Evolutionary conservation across 1,139 yeast species (phyloP).

Genomic region (Nakaseomyces sp.): DNA sequence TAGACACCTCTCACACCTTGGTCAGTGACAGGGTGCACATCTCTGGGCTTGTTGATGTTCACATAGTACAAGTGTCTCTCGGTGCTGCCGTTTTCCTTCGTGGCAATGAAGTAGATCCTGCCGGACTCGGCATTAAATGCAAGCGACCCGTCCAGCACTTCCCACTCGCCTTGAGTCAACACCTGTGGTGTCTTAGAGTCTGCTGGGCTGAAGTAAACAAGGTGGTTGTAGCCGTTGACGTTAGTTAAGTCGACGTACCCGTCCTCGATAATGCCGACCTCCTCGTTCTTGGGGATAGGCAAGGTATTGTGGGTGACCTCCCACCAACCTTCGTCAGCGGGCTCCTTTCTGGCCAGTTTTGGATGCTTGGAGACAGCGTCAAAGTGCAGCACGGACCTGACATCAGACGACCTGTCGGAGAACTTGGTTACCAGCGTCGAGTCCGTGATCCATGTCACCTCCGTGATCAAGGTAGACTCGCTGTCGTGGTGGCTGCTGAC

Average conservation of each 20-base stretch:
- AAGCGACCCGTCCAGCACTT: conserved; percentile 53
- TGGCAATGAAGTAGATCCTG: conserved; percentile 57
- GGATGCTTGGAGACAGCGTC: conserved; percentile 34
- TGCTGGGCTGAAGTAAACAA: conserved; percentile 60
- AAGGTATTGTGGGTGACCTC: conserved; percentile 71
- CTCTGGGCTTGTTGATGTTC: conserved; percentile 35
- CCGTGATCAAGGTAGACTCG: conserved; percentile 46
- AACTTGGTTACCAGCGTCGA: conserved; percentile 51
- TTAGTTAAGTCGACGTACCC: conserved; percentile 75
- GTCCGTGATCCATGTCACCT: conserved; percentile 64
- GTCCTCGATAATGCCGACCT: conserved; percentile 35
- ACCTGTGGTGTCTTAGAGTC: conserved; percentile 40
- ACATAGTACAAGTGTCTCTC: conserved; percentile 57
- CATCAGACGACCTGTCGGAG: conserved; percentile 66
- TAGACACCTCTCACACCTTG: conserved; percentile 56
- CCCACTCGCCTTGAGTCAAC: conserved; percentile 63
- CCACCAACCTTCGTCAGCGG: conserved; percentile 56
- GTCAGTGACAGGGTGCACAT: conserved; percentile 45
- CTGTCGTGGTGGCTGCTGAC: conserved; percentile 39
- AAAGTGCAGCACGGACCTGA: conserved; percentile 48
- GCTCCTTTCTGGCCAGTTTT: conserved; percentile 38
- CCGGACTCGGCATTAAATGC: conserved; percentile 50
- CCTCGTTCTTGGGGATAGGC: conserved; percentile 53
- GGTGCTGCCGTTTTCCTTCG: conserved; percentile 45
- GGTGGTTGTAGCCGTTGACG: conserved; percentile 54